Conservation (phyloP, 2,329 filamentous ascomycete genomes). For the Calonectria naviculata region DNA sequence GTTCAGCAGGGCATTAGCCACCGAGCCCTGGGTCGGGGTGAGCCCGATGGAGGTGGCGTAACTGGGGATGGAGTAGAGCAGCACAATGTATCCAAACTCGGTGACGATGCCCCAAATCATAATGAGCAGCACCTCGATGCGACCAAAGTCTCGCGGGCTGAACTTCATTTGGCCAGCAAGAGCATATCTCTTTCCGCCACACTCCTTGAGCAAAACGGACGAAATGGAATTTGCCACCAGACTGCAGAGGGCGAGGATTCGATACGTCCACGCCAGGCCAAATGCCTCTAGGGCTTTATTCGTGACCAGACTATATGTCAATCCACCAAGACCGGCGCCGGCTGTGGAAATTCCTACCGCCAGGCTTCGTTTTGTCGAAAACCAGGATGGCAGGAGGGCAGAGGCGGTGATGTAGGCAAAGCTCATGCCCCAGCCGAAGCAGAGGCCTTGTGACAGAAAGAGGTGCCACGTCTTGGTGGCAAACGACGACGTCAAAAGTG, state of each 20-base stretch:
- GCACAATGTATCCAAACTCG: slow-evolving; percentile 11
- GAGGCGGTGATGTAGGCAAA: slow-evolving; percentile 75
- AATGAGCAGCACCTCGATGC: slow-evolving; percentile 13
- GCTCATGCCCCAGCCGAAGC: slow-evolving; percentile 78
- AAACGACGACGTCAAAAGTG: slow-evolving; percentile 76
- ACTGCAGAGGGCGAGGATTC: slow-evolving; percentile 11
- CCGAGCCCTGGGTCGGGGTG: slow-evolving; percentile 16
- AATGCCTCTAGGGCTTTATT: slow-evolving; percentile 4
- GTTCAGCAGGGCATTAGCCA: slow-evolving; percentile 13
- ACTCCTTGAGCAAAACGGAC: slow-evolving; percentile 1
- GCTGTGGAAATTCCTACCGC: slow-evolving; percentile 15
- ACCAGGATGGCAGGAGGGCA: slow-evolving; percentile 75
- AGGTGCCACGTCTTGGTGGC: slow-evolving; percentile 75
- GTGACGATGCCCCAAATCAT: slow-evolving; percentile 15
- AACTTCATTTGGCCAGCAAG: not conserved
- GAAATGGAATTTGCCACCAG: not conserved
- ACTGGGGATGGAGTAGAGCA: slow-evolving; percentile 18
- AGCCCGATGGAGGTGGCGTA: slow-evolving; percentile 13
- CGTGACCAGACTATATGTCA: slow-evolving; percentile 8
- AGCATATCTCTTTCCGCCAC: not conserved
- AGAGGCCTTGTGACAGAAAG: slow-evolving; percentile 76
- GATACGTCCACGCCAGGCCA: slow-evolving; percentile 16
- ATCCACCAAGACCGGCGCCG: slow-evolving; percentile 14
- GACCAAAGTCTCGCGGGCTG: slow-evolving; percentile 1
- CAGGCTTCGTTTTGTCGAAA: slow-evolving; percentile 54